Evolutionary conservation across 129 eudicot genomes (phyloP), one percentile per base, ranked within the genome.

Genomic region (Arctium lappa): DNA sequence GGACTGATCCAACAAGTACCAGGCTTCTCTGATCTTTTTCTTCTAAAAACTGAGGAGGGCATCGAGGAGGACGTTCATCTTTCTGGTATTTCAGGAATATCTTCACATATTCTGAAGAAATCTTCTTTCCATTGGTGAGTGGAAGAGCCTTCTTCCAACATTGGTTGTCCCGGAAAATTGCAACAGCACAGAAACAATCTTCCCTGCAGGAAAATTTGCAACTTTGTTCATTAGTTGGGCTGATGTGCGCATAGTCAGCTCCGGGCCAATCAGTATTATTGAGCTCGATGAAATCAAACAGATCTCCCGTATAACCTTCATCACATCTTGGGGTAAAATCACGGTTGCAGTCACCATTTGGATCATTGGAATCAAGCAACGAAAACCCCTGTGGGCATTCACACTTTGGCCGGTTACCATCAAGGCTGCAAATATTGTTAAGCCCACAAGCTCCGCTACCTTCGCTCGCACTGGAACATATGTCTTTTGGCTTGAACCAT

Each of bases 141-240:
- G 89, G 89, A 46, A 77, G 74, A 27, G 37, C 34, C 77, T 82
- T 88, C 87, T 84, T 92, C 91, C 94, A 91, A 77, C 97, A 91
- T 8, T 75, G 44, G 12, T 18, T 38, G 7, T 27, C 79, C 44
- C 83, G 56, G 29, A 18, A 86, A 27, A 90, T 40, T 12, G 89
- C 89, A 53, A 79, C 93, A 10, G 84, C 94, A 79, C 97, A 94
- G 33, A 89, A 81, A 63, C 94, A 90, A 75, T 93, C 98, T 12
- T 88, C 38, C 65, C 22, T 3, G n/a, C 88, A 86, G 6, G 76
- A 81, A 10, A 11, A 32, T 81, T 56, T 76, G 78, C 87, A 78
- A 42, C 15, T 81, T 6, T 66, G 56, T 78, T 50, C 88, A 11
- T 53, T 50, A 53, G 30, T 31, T 10, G 89, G 88, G 3, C 7